phyloP scores from a whole-genome alignment of 2,329 filamentous ascomycete genomes.

The Cordyceps cicadae region DNA sequence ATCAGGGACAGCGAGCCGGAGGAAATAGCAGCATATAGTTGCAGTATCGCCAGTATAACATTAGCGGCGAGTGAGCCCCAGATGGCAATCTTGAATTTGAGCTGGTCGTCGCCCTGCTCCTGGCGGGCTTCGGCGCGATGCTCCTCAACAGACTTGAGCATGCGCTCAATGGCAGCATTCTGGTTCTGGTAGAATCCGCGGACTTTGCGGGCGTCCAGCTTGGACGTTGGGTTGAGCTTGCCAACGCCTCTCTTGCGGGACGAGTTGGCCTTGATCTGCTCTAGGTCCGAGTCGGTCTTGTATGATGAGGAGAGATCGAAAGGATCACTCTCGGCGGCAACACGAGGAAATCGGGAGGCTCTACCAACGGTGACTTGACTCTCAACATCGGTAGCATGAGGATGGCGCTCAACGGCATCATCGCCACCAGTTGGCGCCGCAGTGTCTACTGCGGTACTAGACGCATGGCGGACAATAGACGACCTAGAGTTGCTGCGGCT shows the following conservation, averaged over 20 bases:
- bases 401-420: constrained; percentile 35
- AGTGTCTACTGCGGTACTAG: constrained; percentile 39
- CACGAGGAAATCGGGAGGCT: constrained; percentile 44
- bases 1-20: constrained; percentile 92
- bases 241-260: constrained; percentile 60
- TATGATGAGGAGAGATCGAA: constrained; percentile 69
- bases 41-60: constrained; percentile 65
- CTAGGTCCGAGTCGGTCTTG: constrained; percentile 70
- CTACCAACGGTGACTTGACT: constrained; percentile 32
- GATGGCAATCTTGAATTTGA: constrained; percentile 62
- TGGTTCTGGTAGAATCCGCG: constrained; percentile 81
- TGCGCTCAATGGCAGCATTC: constrained; percentile 85
- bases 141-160: constrained; percentile 88
- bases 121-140: constrained; percentile 76
- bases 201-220: constrained; percentile 45
- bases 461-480: constrained; percentile 25
- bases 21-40: constrained; percentile 79
- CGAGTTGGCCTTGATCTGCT: constrained; percentile 70
- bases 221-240: constrained; percentile 19
- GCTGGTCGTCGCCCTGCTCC: constrained; percentile 69
- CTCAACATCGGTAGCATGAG: constrained; percentile 37
- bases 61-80: constrained; percentile 72
- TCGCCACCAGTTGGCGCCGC: constrained; percentile 24
- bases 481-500: constrained; percentile 22
- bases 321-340: constrained; percentile 64